phyloP scores from a whole-genome alignment of 2,329 filamentous ascomycete species.

The Zymoseptoria crescenta region DNA sequence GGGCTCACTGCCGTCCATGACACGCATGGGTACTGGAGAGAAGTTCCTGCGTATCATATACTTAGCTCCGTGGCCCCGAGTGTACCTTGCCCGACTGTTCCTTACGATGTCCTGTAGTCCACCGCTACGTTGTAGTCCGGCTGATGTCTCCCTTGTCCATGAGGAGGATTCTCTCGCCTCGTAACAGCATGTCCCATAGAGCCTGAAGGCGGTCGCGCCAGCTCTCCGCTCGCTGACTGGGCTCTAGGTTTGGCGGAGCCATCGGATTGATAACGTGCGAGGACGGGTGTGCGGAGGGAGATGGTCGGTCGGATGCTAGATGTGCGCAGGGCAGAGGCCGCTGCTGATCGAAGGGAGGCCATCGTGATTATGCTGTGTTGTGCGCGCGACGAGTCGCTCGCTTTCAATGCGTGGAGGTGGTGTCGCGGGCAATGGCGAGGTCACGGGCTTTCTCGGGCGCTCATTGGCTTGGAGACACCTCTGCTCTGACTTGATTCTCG shows the following conservation, averaged over 20 bases:
- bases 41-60: slow-evolving; percentile 55
- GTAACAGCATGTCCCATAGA: slow-evolving; percentile 31
- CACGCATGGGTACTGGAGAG: slow-evolving; percentile 79
- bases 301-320: slow-evolving; percentile 23
- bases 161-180: slow-evolving; percentile 42
- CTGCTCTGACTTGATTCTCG: slow-evolving; percentile 6
- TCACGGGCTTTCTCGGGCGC: background rate
- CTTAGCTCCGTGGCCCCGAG: background rate
- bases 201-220: slow-evolving; percentile 6
- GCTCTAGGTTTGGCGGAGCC: slow-evolving; percentile 3
- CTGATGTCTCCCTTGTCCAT: slow-evolving; percentile 55
- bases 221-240: background rate
- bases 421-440: slow-evolving; percentile 3
- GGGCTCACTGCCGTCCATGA: slow-evolving; percentile 87
- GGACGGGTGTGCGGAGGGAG: slow-evolving; percentile 16
- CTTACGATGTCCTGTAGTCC: slow-evolving; percentile 88
- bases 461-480: background rate
- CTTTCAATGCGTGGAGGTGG: slow-evolving; percentile 8
- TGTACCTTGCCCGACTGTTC: background rate
- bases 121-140: slow-evolving; percentile 74
- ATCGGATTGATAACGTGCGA: slow-evolving; percentile 15
- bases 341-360: slow-evolving; percentile 23
- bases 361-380: slow-evolving; percentile 5
- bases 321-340: slow-evolving; percentile 35
- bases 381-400: slow-evolving; percentile 2